Evolutionary conservation across 2,329 filamentous ascomycete species (phyloP).

Genomic region (Diplodia sapinea): DNA sequence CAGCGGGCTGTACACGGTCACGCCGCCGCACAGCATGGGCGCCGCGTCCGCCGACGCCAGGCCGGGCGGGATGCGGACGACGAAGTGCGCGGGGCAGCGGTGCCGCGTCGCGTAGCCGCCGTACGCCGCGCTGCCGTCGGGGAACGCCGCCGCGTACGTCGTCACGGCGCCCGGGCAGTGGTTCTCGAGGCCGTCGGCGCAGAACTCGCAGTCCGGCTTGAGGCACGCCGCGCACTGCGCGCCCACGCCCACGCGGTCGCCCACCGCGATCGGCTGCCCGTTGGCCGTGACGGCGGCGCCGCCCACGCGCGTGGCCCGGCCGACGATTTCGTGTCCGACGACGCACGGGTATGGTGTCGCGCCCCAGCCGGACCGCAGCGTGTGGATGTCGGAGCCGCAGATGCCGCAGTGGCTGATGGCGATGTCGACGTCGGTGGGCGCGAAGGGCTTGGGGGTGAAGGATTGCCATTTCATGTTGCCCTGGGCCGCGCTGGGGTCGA

Average conservation of each 20-base stretch:
- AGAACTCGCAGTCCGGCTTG: constrained; percentile 58
- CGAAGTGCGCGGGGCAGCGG: constrained; percentile 65
- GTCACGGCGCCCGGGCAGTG: constrained; percentile 53
- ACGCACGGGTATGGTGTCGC: constrained; percentile 52
- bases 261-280: constrained; percentile 57
- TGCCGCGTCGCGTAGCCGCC: constrained; percentile 66
- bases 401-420: constrained; percentile 26
- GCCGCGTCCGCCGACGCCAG: constrained; percentile 60
- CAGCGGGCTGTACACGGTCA: constrained; percentile 76
- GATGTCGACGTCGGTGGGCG: constrained; percentile 45
- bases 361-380: constrained; percentile 49
- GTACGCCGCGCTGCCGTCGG: constrained; percentile 66
- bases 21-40: constrained; percentile 77
- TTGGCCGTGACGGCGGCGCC: constrained; percentile 35
- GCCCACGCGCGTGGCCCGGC: constrained; percentile 46
- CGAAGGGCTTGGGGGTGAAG: constrained; percentile 52
- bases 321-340: constrained; percentile 53
- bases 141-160: constrained; percentile 66
- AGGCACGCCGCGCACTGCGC: constrained; percentile 57
- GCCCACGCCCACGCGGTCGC: constrained; percentile 64
- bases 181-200: constrained; percentile 51
- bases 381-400: constrained; percentile 43
- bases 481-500: constrained; percentile 55
- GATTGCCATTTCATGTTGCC: constrained; percentile 62
- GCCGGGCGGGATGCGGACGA: constrained; percentile 58